Evolutionary conservation across 1,139 yeast species (phyloP), one percentile per base, ranked within the genome.

Genomic region (Suhomyces terraborum): DNA sequence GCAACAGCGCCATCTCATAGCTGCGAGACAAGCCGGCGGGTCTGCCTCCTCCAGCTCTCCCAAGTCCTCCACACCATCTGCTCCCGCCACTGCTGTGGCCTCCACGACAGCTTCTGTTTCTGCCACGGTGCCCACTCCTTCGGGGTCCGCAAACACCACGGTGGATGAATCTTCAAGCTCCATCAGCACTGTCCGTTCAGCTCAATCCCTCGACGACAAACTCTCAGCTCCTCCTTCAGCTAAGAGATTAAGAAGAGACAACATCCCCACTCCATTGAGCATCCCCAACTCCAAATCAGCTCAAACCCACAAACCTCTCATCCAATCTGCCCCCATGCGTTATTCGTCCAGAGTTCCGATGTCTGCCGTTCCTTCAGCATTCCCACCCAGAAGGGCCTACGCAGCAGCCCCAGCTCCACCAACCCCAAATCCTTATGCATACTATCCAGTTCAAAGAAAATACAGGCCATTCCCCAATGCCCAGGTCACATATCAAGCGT

Each of bases 1-100:
- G 38, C 80, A 77, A 47, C 82, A 77, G 51, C 65, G 68, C 31
- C 60, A 62, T 35, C 57, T 77, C 35, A 77, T 77, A 25, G 77
- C 77, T 2, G 61, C 73, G 5, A 61, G 77, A 44, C 60, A 42
- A 29, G 42, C 47, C 3, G 46, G 42, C 21, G 35, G 41, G 8
- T 25, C 42, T 12, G 39, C 40, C 5, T 20, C 43, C 13, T 25
- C 43, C 6, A 35, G 32, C 17, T 23, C 43, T 10, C 33, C 39
- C 24, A 26, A 41, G 2, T 17, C 29, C 7, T 19, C 29, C 17
- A 24, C 28, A 4, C 23, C 35, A 10, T 16, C 35, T 2, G 35
- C 22, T 3, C n/a, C 16, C 5, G 12, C 23, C 16, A 14, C 32
- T 8, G 25, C 27, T 7, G 8, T n/a, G n/a, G n/a, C 29, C 7